Base-by-base conservation (phyloP, 1,284 basidiomycete genomes). In the Ceratobasidium sp. region DNA sequence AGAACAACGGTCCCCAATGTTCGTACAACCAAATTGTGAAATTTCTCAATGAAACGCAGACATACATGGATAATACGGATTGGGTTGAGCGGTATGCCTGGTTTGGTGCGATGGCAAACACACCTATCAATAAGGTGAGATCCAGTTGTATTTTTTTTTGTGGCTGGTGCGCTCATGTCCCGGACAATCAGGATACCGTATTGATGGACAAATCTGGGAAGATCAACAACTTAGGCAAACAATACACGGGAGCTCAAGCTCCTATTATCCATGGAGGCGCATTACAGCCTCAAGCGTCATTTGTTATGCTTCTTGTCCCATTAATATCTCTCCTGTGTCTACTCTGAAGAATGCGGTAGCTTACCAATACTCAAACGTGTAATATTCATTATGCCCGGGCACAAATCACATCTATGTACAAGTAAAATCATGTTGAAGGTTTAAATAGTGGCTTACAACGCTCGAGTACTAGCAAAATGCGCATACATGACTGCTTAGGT, bases 71-170 rank as follows among this genome's bases (percentile, higher is more conserved):
- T 64, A 79, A 69, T 13, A 85, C 86, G 2, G 81, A 82, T 23
- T 88, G 85, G 85, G 84, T 88, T 15, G 87, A 88, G 78, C 83
- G 87, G 13, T 87, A 87, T 78, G 84, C 86, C 23, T 88, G 86
- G 86, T 88, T 87, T 77, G 87, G 87, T 6, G 86, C 86, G 15
- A 74, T 74, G 71, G 71, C 65, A 17, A 74, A 73, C 23, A 64
- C 65, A 17, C 75, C 70, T 38, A 66, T 57, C 12, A 71, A 77
- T 48, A 77, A 77, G 52, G 75, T 68, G n/a, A 76, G 56, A 62
- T 12, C 10, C 40, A 15, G 20, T 40, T n/a, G n/a, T n/a, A n/a
- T n/a, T n/a, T n/a, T n/a, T n/a, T n/a, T n/a, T n/a, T n/a, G n/a
- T n/a, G n/a, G n/a, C n/a, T n/a, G n/a, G n/a, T n/a, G n/a, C n/a